Conservation (phyloP, 371 early-diverging fungal genomes). For the Dipsacomyces acuminosporus region DNA sequence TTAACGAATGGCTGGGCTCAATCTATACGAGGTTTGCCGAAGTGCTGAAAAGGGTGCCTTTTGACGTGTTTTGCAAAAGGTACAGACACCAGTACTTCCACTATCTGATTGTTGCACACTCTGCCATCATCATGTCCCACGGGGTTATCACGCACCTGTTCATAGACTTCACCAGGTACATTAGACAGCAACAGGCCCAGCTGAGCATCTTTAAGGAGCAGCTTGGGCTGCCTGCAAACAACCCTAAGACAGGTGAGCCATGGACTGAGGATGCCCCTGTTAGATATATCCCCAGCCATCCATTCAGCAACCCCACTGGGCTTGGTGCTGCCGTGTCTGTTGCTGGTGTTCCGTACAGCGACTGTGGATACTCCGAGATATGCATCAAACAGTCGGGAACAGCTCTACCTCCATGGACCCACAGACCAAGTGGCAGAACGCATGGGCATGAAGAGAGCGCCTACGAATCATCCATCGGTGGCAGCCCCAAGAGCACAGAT, state of each 20-base stretch:
- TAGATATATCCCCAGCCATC: too few relatives aligned
- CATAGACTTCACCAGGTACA: constrained; percentile 31
- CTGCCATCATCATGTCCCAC: constrained; percentile 44
- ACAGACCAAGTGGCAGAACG: too few relatives aligned
- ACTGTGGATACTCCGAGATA: too few relatives aligned
- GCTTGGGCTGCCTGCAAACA: too few relatives aligned
- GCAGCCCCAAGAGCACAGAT: constrained; percentile 23
- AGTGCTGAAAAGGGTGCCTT: constrained; percentile 31
- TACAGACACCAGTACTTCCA: constrained; percentile 46
- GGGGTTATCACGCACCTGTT: constrained; percentile 39
- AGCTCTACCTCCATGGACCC: too few relatives aligned
- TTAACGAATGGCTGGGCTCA: constrained; percentile 45
- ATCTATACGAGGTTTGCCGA: constrained; percentile 39
- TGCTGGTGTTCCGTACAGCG: too few relatives aligned
- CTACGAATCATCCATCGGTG: constrained; percentile 26
- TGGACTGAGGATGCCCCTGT: too few relatives aligned
- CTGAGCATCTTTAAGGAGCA: neutral
- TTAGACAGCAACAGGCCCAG: constrained; percentile 18
- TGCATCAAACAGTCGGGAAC: too few relatives aligned
- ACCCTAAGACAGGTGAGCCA: too few relatives aligned
- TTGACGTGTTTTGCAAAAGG: constrained; percentile 31
- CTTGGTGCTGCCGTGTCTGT: too few relatives aligned
- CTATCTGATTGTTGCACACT: constrained; percentile 40
- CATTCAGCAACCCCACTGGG: too few relatives aligned
- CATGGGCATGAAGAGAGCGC: too few relatives aligned